Evolutionary conservation across 2,329 filamentous ascomycete genomes (phyloP), one percentile per base, ranked within the genome.

Genomic region (Tolypocladium guangdongense): DNA sequence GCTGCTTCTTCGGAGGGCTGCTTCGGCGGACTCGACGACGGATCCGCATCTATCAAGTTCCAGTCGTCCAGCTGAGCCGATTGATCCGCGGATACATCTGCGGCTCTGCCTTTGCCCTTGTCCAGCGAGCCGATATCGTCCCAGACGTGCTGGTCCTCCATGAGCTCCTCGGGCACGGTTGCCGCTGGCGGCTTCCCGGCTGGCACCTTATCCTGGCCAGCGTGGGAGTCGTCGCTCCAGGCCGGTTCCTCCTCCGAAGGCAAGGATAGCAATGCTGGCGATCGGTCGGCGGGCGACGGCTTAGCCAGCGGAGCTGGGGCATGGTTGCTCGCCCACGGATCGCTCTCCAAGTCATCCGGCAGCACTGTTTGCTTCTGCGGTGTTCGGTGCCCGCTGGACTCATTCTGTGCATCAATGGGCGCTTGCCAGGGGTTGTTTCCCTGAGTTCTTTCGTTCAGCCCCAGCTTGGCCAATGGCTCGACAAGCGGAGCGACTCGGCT

Each of bases 21-120:
- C 20, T 55, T 58, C 14, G 48, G 54, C 47, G 52, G 46, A 10
- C 56, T 59, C 6, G 60, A 58, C 14, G 61, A 59, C 10, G 69
- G 60, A 24, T 73, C 74, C 22, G 69, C 61, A 39, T 80, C 78
- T 49, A 80, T 73, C 52, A 80, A 55, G 52, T 75, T 79, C 78
- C 78, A 81, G 39, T 75, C 77, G 7, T 78, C 73, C 8, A 67
- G 50, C 14, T 57, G 60, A 12, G 55, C 52, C 30, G 59, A 32
- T n/a, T 63, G 56, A 1, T 48, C 51, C 1, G 60, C 55, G 4
- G 59, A 54, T 12, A 55, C 48, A n/a, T 48, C 57, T 4, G 62
- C 57, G 1, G 67, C 66, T 27, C 66, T 71, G 3, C 61, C 67
- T 53, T 77, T 79, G 1, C 68, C 74, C 55, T 76, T 77, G 27